A percentile compares a stretch with the other conserved stretches of the same genome.
Conservation (phyloP, 139 green algal species). For the Mesotaenium endlicherianum region DNA sequence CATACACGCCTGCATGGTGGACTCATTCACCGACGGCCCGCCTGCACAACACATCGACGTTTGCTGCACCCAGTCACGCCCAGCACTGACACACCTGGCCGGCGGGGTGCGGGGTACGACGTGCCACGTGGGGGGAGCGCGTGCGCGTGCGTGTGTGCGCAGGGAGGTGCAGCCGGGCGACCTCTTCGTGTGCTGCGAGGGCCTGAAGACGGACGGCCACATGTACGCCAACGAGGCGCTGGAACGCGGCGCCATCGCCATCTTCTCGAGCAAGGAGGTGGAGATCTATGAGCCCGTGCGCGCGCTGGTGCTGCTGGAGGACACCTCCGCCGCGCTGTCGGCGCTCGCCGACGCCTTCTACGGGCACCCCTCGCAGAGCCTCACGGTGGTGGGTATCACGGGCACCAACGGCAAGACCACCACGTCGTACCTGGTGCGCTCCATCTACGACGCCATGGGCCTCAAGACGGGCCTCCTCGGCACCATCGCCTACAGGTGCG, state of each 20-base stretch:
- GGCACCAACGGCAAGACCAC: slow-evolving; percentile 95
- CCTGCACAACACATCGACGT: background rate
- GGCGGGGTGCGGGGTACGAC: background rate
- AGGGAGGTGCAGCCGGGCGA: slow-evolving; percentile 45
- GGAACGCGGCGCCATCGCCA: slow-evolving; percentile 36
- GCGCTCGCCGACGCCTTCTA: slow-evolving; percentile 67
- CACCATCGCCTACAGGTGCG: slow-evolving; percentile 71
- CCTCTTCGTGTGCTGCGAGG: slow-evolving; percentile 57
- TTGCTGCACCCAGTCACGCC: background rate
- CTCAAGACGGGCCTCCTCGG: slow-evolving; percentile 48
- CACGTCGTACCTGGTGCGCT: slow-evolving; percentile 73
- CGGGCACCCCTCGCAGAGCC: slow-evolving; percentile 56
- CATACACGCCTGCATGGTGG: background rate
- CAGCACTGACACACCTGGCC: background rate
- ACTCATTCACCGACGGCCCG: background rate
- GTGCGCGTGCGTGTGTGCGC: background rate
- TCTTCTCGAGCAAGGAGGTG: slow-evolving; percentile 42
- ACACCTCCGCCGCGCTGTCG: slow-evolving; percentile 44
- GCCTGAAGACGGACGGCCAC: slow-evolving; percentile 48
- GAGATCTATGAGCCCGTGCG: slow-evolving; percentile 49
- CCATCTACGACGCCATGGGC: slow-evolving; percentile 39
- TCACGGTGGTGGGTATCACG: slow-evolving; percentile 66
- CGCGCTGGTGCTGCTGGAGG: slow-evolving; percentile 48
- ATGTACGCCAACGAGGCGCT: slow-evolving; percentile 47
- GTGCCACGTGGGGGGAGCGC: background rate